Conservation (phyloP, 139 green algal species). For the Chlamydomonas sp. region DNA sequence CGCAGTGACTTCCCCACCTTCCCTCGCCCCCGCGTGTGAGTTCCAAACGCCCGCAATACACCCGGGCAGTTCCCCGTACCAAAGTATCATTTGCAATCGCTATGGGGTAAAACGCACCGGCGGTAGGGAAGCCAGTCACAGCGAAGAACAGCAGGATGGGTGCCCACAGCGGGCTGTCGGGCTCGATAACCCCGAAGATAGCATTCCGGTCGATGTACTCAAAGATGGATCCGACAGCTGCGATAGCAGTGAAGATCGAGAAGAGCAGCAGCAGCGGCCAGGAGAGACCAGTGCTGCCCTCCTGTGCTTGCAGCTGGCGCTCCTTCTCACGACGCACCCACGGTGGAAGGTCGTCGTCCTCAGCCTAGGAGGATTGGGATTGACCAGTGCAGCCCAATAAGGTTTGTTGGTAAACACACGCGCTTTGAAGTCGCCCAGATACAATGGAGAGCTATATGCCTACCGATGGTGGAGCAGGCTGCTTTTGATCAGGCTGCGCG, state of each 20-base stretch:
- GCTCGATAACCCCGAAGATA: slow-evolving; percentile 68
- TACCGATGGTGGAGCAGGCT: too few species aligned
- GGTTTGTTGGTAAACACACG: background rate
- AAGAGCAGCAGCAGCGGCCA: slow-evolving; percentile 82
- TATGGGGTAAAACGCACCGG: slow-evolving; percentile 52
- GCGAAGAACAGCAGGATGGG: slow-evolving; percentile 85
- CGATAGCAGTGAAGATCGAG: slow-evolving; percentile 83
- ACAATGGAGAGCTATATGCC: too few species aligned
- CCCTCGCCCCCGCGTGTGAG: too few species aligned
- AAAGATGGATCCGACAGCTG: slow-evolving; percentile 78
- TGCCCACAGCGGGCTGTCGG: slow-evolving; percentile 75
- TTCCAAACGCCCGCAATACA: too few species aligned
- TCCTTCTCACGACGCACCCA: slow-evolving; percentile 86
- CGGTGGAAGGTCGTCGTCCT: slow-evolving; percentile 70
- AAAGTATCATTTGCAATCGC: background rate
- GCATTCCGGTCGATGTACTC: slow-evolving; percentile 68
- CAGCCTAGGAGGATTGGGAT: slow-evolving; percentile 18
- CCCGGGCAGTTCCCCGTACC: background rate
- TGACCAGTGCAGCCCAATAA: background rate
- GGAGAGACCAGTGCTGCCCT: slow-evolving; percentile 59
- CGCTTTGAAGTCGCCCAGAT: too few species aligned
- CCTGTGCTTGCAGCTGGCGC: slow-evolving; percentile 60
- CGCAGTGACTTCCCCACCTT: too few species aligned
- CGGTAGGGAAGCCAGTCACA: slow-evolving; percentile 79
- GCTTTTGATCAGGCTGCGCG: too few species aligned